Conservation (phyloP, 208 protist genomes). For the Crithidia expoeki region DNA sequence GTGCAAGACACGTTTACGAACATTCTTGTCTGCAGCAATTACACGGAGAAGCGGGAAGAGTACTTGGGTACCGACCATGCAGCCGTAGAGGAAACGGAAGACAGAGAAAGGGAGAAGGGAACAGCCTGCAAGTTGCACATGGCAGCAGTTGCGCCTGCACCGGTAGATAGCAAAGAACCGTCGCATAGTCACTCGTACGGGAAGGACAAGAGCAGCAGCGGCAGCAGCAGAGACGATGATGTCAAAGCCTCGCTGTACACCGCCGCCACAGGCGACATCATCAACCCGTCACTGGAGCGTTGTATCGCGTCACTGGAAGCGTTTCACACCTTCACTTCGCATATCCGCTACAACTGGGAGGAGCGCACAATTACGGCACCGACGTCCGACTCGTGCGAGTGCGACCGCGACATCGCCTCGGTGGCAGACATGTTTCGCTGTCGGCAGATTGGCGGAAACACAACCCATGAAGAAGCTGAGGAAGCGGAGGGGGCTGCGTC, state of each 20-base stretch:
- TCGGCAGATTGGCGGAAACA: constrained; percentile 3
- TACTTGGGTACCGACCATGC: constrained; percentile 18
- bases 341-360: constrained; percentile 74
- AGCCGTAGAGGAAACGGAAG: constrained; percentile 1
- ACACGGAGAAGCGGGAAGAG: constrained; percentile 35
- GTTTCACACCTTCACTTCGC: constrained; percentile 58
- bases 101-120: neutral
- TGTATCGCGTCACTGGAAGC: constrained; percentile 43
- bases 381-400: constrained; percentile 47
- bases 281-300: constrained; percentile 60
- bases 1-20: constrained; percentile 73
- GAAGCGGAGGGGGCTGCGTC: neutral
- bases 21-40: constrained; percentile 42
- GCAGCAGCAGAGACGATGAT: constrained; percentile 6
- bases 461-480: neutral
- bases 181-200: neutral
- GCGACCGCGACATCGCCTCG: constrained; percentile 60
- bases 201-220: neutral
- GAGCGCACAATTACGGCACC: constrained; percentile 38
- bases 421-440: constrained; percentile 63
- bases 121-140: neutral
- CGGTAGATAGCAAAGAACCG: neutral
- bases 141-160: too few species aligned
- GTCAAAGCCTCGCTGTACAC: constrained; percentile 1
- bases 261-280: constrained; percentile 37